Evolutionary conservation across 164 flowering plant species (phyloP), one percentile per base, ranked within the genome.

Genomic region (Brasenia schreberi): DNA sequence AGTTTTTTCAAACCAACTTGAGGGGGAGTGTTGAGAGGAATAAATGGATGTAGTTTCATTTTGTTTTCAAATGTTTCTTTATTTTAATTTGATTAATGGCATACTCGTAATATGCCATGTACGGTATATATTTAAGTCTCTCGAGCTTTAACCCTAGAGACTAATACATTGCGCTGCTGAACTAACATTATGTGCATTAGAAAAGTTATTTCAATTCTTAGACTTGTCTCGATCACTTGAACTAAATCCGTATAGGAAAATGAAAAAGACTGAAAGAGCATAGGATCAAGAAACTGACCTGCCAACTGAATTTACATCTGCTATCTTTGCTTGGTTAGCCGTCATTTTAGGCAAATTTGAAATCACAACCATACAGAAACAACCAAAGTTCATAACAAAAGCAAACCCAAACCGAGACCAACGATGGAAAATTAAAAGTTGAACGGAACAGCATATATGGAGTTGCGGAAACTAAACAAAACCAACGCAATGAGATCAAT

Each of bases 281-380:
- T 39, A 33, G 16, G 12, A 10, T 56, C 6, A 19, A 23, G 62
- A 12, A 43, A 76, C 74, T 43, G 62, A 77, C 79, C 79, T 77
- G 71, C 66, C 45, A 33, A 39, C 67, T 16, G 19, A 61, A 56
- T 67, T 69, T 19, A 64, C 75, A 39, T 52, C 63, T 14, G 43
- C 69, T 14, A 69, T 9, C 63, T 69, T 67, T n/a, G 71, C 68
- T 43, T 74, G 64, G 5, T 65, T 65, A 59, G 43, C 77, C 69
- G 65, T 67, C 45, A 70, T 56, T 44, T 67, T 65, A 42, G 71
- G 39, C 49, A 52, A 18, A 39, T 74, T 69, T 4, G 67, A 56
- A 63, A 69, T 67, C 71, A 74, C 16, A 49, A 49, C 56, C 16
- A 14, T 33, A 33, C 39, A 33, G 39, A 33, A 33, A 33, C 39